Base-by-base conservation (phyloP, 2,329 filamentous ascomycete genomes). In the Nothophaeocryptopus gaeumannii region DNA sequence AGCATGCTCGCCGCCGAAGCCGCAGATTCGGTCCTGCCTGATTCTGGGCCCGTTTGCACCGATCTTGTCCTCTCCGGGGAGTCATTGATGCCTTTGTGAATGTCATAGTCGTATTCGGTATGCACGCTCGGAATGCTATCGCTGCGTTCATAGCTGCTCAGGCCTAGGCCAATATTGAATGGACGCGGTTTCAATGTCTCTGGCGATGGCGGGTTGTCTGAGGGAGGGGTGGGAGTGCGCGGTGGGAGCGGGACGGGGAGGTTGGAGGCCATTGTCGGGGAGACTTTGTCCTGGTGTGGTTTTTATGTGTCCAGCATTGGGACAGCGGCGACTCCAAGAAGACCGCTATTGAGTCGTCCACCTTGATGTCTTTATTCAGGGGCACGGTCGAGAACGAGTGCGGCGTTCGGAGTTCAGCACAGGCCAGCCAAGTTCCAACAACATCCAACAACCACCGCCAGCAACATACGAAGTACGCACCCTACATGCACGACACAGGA, bases 211-310 rank as follows among this genome's bases (percentile, higher is more conserved):
- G 45, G 51, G 8, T 81, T 77, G 47, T 76, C 74, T 62, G 78
- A 75, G 56, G 82, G 82, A 58, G 83, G 83, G 60, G 83, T 84
- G 10, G 82, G 82, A 30, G 83, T 84, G 59, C 80, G 76, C 48
- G 83, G 82, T 53, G 81, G 82, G 36, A 77, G 67, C 50, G 80
- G 80, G 55, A 82, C 75, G 44, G 81, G 78, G 56, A 81, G 74
- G 58, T 73, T 74, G 51, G 80, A 77, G 55, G 80, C 80, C 83
- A 85, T 86, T 60, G 55, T 59, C 47, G 57, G 3, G 14, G 13
- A 15, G 20, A 26, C 20, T 26, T 26, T 3, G 20, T 26, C 20
- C 20, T 26, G 7, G 20, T 26, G 7, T 26, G 20, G 7, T 7
- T 26, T 3, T 26, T 26, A 7, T 26, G 20, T 26, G 3, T 26